These are phyloP conservation scores for Saccharomyces uvarum DNA, from an alignment of 1,139 yeast species.

Conservation along the genomic window DNA sequence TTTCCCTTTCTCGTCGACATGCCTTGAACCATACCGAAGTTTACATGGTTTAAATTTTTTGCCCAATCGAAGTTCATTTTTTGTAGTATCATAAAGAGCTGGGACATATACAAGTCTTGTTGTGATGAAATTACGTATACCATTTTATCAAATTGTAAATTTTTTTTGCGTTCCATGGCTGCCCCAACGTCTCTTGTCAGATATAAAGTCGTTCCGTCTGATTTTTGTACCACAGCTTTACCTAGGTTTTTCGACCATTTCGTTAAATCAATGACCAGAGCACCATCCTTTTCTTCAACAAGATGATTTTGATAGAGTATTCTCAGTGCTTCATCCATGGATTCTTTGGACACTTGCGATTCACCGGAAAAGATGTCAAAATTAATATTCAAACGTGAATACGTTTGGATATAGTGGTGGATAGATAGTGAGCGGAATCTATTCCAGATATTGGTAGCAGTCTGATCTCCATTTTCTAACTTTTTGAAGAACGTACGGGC, in stretches of 20 bases:
- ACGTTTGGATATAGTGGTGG: conserved; percentile 75
- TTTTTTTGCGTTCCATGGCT: conserved; percentile 81
- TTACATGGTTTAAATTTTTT: conserved; percentile 65
- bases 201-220: conserved; percentile 92
- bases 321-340: conserved; percentile 60
- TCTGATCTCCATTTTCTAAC: conserved; percentile 91
- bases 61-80: conserved; percentile 92
- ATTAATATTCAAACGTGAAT: conserved; percentile 81
- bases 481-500: conserved; percentile 82
- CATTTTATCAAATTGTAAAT: conserved; percentile 87
- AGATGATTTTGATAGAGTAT: conserved; percentile 60
- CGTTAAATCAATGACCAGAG: conserved; percentile 77
- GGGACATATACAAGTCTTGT: conserved; percentile 91
- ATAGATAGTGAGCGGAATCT: conserved; percentile 86
- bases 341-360: conserved; percentile 76
- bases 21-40: conserved; percentile 97
- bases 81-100: conserved; percentile 87
- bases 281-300: conserved; percentile 85
- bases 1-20: conserved; percentile 99
- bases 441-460: conserved; percentile 72
- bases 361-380: conserved; percentile 93
- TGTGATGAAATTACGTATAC: conserved; percentile 94
- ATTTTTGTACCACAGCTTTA: conserved; percentile 85
- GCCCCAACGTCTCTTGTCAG: conserved; percentile 96
- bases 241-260: conserved; percentile 87